Base-by-base conservation (phyloP, 495 filamentous ascomycete genomes). In the Hypoxylon crocopeplum region DNA sequence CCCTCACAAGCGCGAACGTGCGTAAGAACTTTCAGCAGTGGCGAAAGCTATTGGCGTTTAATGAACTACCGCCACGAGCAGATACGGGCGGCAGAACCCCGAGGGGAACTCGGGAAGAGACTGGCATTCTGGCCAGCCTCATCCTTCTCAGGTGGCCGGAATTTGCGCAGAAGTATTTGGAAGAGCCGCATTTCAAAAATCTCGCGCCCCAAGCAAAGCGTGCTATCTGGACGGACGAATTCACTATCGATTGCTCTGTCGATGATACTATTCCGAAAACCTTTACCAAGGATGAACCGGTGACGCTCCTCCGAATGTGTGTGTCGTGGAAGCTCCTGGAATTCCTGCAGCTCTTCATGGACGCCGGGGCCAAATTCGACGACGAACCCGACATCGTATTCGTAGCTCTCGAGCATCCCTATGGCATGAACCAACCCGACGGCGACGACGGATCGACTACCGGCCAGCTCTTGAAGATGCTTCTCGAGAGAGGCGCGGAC, bases 401-500 rank as follows among this genome's bases (percentile, higher is more conserved):
- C 30, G 27, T 32, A 12, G 59, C 59, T 7, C 59, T 63, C 25
- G 1, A 19, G 13, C 21, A 57, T 21, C 48, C 59, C 1, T 57
- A 48, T 10, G 33, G 36, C 0, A 6, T 7, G 16, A 17, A 48
- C 7, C 32, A 11, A 22, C 15, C 11, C 7, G 30, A 15, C 0
- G 6, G 34, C 6, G 32, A 42, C 2, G 59, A 62, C 17, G 59
- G 41, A 12, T 15, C 42, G n/a, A 19, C 7, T 7, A 59, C 61
- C 10, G 39, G 48, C 21, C 32, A 47, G 17, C 39, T 64, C 17
- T 25, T 48, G 13, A 48, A 68, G 48, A 25, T 64, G 21, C 30
- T 68, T 16, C 56, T 68, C 12, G 65, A 64, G 20, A 50, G 42
- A 13, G 65, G 65, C 7, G 65, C 65, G 2, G 52, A 61, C 34